Conservation (phyloP, 345 rosid species). For the Gossypium australe region DNA sequence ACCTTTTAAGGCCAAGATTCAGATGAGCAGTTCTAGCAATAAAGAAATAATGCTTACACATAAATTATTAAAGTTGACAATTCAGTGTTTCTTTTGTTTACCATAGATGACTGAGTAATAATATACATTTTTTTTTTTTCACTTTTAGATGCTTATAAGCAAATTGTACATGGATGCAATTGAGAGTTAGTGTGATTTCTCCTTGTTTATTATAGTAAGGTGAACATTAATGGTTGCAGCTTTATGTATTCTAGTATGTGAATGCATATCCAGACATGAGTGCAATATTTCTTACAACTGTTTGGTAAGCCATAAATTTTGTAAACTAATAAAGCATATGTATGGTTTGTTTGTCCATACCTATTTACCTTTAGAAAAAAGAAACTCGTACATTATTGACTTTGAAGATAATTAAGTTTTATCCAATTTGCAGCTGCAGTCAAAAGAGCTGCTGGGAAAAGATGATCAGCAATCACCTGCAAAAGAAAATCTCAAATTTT, state of each 20-base stretch:
- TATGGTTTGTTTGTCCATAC: neutral
- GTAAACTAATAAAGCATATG: neutral
- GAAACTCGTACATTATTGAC: neutral
- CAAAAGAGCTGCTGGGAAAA: conserved; percentile 31
- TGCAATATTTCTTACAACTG: neutral
- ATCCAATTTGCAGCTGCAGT: conserved; percentile 36
- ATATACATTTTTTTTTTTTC: neutral
- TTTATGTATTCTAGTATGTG: neutral
- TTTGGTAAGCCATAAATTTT: neutral
- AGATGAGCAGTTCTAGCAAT: neutral
- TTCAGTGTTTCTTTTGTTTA: neutral
- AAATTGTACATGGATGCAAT: neutral
- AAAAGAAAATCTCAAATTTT: conserved; percentile 27
- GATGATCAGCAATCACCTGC: conserved; percentile 31
- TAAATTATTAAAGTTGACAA: neutral
- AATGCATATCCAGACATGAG: neutral
- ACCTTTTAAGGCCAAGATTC: conserved; percentile 7
- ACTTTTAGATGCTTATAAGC: neutral
- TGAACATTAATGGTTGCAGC: neutral
- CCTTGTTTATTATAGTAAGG: neutral
- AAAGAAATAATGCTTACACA: neutral
- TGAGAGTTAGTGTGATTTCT: neutral
- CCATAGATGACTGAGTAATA: neutral
- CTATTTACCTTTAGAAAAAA: neutral
- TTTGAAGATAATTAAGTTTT: conserved; percentile 8